phyloP scores from a whole-genome alignment of 2,329 filamentous ascomycete genomes.

The Exophiala bonariae region DNA sequence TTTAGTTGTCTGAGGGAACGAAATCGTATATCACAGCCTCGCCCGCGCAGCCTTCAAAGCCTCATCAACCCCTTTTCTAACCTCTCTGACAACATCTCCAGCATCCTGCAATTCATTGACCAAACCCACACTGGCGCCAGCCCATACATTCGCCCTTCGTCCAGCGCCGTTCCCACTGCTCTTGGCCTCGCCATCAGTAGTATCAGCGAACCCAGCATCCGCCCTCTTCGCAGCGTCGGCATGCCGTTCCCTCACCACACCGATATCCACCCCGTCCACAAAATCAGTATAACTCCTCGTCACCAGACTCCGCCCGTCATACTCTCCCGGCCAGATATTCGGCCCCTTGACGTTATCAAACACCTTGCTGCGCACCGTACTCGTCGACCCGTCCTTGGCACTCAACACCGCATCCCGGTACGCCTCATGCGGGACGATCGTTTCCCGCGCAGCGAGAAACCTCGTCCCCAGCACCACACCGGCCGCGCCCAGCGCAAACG shows the following conservation, averaged over 20 bases:
- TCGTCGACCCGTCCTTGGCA: constrained; percentile 51
- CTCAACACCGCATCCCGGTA: constrained; percentile 51
- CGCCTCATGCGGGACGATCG: constrained; percentile 40
- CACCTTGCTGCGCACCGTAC: constrained; percentile 51
- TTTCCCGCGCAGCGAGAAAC: constrained; percentile 56
- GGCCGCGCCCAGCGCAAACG: constrained; percentile 50
- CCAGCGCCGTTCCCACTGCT: too few species aligned
- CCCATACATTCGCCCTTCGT: constrained; percentile 17
- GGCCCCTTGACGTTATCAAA: constrained; percentile 59
- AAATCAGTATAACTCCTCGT: constrained; percentile 49
- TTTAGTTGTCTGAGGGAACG: too few species aligned
- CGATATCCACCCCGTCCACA: constrained; percentile 14
- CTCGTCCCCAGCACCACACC: constrained; percentile 64
- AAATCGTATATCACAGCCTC: background rate
- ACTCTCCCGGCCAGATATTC: constrained; percentile 57
- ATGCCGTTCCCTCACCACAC: constrained; percentile 6
- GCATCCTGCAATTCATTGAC: constrained; percentile 13
- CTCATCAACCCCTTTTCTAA: constrained; percentile 5
- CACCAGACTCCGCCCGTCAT: constrained; percentile 57
- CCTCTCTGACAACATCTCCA: constrained; percentile 13
- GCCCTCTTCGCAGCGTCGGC: constrained; percentile 2
- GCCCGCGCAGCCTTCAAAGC: background rate
- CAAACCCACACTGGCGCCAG: constrained; percentile 13
- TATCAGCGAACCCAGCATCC: constrained; percentile 8
- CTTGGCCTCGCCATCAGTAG: too few species aligned